Evolutionary conservation across 768 basidiomycete genomes (phyloP).

Genomic region (Lactarius hatsudake): DNA sequence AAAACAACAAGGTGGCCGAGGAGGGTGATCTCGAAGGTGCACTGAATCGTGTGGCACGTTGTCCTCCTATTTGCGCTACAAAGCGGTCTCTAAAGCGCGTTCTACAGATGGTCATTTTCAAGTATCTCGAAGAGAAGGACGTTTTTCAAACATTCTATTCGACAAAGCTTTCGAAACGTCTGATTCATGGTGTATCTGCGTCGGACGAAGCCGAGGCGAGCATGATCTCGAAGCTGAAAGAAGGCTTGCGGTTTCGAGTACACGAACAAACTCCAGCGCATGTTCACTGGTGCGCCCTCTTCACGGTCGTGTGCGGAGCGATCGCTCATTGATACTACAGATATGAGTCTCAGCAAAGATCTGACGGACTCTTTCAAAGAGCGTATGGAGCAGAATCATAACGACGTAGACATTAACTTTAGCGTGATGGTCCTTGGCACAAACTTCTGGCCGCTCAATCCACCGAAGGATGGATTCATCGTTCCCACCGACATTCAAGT

Average conservation of each 20-base stretch:
- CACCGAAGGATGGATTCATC: slow-evolving; percentile 80
- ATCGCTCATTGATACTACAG: slow-evolving; percentile 39
- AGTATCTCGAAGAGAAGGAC: slow-evolving; percentile 98
- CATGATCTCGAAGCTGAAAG: slow-evolving; percentile 98
- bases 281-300: slow-evolving; percentile 80
- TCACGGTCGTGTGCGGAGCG: background rate
- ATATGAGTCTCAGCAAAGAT: slow-evolving; percentile 94
- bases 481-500: slow-evolving; percentile 85
- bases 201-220: slow-evolving; percentile 96
- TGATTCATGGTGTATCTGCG: slow-evolving; percentile 86
- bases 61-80: background rate
- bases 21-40: slow-evolving; percentile 88
- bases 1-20: slow-evolving; percentile 94
- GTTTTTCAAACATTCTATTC: slow-evolving; percentile 98
- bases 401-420: slow-evolving; percentile 87
- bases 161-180: slow-evolving; percentile 87
- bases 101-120: slow-evolving; percentile 91
- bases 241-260: slow-evolving; percentile 97
- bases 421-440: slow-evolving; percentile 91
- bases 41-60: slow-evolving; percentile 80
- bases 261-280: slow-evolving; percentile 91
- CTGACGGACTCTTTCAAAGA: slow-evolving; percentile 94
- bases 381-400: slow-evolving; percentile 83
- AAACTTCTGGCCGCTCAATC: slow-evolving; percentile 91
- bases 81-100: slow-evolving; percentile 1